Evolutionary conservation across 73 alveolate species (phyloP), one percentile per base, ranked within the genome.

Genomic region (Paraurostyla sp.): DNA sequence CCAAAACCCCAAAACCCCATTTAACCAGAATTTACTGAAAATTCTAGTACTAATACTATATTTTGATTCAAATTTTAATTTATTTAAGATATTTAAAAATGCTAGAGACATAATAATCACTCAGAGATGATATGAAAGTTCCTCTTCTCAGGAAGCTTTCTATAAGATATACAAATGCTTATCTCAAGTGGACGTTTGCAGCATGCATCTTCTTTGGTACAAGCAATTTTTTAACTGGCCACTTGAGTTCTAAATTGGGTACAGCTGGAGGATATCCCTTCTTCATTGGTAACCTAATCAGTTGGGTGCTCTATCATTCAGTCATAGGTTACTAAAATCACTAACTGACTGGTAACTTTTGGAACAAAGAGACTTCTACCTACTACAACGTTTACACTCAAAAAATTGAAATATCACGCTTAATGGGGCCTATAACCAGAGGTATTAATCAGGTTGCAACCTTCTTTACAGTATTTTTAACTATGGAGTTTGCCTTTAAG

Each of bases 361-460:
- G 76, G 76, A 59, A n/a, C 48, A 59, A 30, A 59, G 76, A 59
- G 49, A 59, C 76, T 27, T 59, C 76, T 20, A 59, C 76, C 25
- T 59, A 59, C 25, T 59, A 25, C 23, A 49, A 59, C 25, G 49
- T 30, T 6, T 49, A 59, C 32, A 59, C 43, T 20, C 9, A 59
- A 11, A 59, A 30, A 59, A 27, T 59, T 7, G 32, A 27, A 59
- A 4, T n/a, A 7, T 20, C 50, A 13, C 32, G 9, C 25, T 27
- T 59, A 11, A 3, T 59, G 25, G 76, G 76, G 23, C 76, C 76
- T 7, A 25, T 59, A 13, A 18, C 32, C 16, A 59, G 76, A 59
- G 76, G 76, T 25, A 59, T 59, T 6, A 49, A 27, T 7, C 25
- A 59, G 32, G 76, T 59, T 11, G 76, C 76, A 2, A 49, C 32